These are phyloP conservation scores for Coniella lustricola DNA, from an alignment of 2,329 filamentous ascomycete genomes.

Conservation along the genomic window DNA sequence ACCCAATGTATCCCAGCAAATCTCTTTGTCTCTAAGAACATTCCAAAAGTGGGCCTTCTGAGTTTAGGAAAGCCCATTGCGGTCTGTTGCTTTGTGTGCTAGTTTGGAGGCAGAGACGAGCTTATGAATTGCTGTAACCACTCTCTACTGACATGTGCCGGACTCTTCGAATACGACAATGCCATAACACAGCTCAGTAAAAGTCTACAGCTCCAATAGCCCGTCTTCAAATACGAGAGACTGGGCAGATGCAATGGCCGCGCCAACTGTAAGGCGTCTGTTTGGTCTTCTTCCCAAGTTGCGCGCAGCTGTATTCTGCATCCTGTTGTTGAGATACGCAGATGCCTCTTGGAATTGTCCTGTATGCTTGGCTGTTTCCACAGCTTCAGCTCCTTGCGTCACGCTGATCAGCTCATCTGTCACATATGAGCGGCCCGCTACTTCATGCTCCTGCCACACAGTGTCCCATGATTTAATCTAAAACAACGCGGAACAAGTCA, in stretches of 20 bases:
- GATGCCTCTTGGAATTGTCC: constrained; percentile 38
- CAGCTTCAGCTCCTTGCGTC: constrained; percentile 9
- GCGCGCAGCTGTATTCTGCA: constrained; percentile 32
- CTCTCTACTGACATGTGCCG: no score
- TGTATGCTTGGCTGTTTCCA: constrained; percentile 26
- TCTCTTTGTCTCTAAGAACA: no score
- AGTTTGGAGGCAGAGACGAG: no score
- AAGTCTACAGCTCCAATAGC: constrained; percentile 20
- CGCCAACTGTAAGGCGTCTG: constrained; percentile 36
- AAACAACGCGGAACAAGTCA: constrained; percentile 28
- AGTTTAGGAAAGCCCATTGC: no score
- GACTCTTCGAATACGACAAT: no score
- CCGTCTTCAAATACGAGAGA: constrained; percentile 24
- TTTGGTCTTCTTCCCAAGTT: constrained; percentile 36
- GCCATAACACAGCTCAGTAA: no score
- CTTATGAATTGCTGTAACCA: no score
- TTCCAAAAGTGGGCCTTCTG: no score
- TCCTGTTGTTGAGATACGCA: constrained; percentile 46
- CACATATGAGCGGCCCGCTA: constrained; percentile 53
- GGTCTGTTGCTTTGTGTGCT: no score
- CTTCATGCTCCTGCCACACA: constrained; percentile 32
- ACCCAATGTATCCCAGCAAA: no score
- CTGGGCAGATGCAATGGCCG: constrained; percentile 28
- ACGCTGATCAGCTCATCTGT: constrained; percentile 39
- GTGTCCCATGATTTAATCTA: constrained; percentile 17